A percentile compares a stretch with the other conserved stretches of the same genome.
phyloP scores from a whole-genome alignment of 2,329 filamentous ascomycete species.

The Rhytidhysteron rufulum region DNA sequence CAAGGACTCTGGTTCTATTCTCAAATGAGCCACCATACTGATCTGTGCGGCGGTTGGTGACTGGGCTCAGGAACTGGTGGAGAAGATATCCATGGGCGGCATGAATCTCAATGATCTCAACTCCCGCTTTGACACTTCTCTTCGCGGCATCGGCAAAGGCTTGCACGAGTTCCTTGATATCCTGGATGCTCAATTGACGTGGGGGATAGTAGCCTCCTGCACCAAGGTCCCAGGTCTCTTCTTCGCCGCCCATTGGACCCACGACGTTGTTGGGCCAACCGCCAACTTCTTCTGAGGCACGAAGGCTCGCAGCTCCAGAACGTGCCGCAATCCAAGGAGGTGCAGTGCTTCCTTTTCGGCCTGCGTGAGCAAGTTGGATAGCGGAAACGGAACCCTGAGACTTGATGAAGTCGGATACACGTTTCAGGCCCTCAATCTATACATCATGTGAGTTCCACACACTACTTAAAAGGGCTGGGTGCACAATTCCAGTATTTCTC shows the following conservation, averaged over 20 bases:
- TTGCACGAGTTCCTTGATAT: constrained; percentile 36
- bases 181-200: constrained; percentile 30
- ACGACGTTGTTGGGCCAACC: constrained; percentile 33
- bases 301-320: constrained; percentile 21
- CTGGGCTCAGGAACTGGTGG: constrained; percentile 37
- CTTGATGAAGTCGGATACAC: constrained; percentile 34
- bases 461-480: too few species aligned
- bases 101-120: constrained; percentile 43
- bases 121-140: constrained; percentile 32
- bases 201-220: constrained; percentile 34
- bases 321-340: constrained; percentile 25
- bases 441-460: background rate
- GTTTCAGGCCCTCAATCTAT: constrained; percentile 25
- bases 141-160: constrained; percentile 39
- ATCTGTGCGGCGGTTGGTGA: constrained; percentile 41
- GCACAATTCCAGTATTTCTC: too few species aligned
- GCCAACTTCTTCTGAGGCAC: constrained; percentile 22
- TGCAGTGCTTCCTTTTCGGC: constrained; percentile 30
- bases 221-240: constrained; percentile 38
- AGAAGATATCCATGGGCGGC: constrained; percentile 42
- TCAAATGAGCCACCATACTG: constrained; percentile 41
- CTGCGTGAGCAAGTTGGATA: constrained; percentile 35
- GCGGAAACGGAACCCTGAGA: constrained; percentile 27
- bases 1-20: constrained; percentile 34
- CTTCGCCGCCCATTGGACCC: constrained; percentile 28